Percentiles rank a stretch among this genome's conserved stretches.
These are phyloP conservation scores for Phyllostachys edulis DNA, from an alignment of 176 grass and related monocot species.

Conservation along the genomic window DNA sequence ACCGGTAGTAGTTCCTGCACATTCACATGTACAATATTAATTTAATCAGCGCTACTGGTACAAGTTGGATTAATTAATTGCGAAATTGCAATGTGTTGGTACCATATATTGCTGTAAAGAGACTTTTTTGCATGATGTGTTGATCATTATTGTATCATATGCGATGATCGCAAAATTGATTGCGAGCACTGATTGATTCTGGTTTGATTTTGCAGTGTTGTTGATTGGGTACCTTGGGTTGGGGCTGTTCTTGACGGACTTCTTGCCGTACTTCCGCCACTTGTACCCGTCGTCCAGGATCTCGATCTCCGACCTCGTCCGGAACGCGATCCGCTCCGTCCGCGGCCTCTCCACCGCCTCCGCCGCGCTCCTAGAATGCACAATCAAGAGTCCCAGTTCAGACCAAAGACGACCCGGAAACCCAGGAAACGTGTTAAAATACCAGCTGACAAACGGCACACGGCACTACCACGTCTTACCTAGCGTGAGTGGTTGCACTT, in stretches of 20 bases:
- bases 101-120: not conserved
- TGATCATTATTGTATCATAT: not conserved
- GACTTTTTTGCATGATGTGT: not conserved
- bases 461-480: not conserved
- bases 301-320: conserved; percentile 79
- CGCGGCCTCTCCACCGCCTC: conserved; percentile 45
- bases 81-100: not conserved
- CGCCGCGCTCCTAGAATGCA: conserved; percentile 34
- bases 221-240: conserved; percentile 65
- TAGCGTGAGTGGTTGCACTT: conserved; percentile 15
- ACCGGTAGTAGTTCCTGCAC: conserved; percentile 91
- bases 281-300: conserved; percentile 86
- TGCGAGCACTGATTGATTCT: not conserved
- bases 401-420: not conserved
- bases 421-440: not conserved
- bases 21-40: not conserved
- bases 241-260: conserved; percentile 97
- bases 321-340: conserved; percentile 77
- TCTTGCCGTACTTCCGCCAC: conserved; percentile 98
- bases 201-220: not conserved
- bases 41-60: too few relatives aligned
- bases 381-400: not conserved
- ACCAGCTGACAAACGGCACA: not conserved
- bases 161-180: not conserved
- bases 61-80: not conserved